phyloP scores from a whole-genome alignment of 139 green algal species.

The Closterium sp. region DNA sequence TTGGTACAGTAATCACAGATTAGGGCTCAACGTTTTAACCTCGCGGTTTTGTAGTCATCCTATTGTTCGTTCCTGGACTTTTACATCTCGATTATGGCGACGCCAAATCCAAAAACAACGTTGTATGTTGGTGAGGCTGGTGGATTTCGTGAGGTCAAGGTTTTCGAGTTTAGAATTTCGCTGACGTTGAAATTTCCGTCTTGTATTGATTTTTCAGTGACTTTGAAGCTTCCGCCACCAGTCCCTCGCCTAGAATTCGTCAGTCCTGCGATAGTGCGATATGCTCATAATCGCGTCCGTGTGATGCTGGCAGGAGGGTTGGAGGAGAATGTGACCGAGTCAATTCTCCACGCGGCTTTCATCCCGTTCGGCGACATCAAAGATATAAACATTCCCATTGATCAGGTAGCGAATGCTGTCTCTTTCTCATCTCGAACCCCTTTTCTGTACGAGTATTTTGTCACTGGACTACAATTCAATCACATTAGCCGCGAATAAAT shows the following conservation, averaged over 20 bases:
- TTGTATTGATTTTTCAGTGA: not conserved
- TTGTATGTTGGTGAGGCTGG: not conserved
- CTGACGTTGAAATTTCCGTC: too few species aligned
- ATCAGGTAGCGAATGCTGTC: slow-evolving; percentile 61
- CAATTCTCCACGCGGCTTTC: slow-evolving; percentile 87
- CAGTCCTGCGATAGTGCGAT: too few species aligned
- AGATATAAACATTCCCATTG: slow-evolving; percentile 90
- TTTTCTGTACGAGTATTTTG: not conserved
- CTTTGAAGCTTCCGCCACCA: not conserved
- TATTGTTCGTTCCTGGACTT: too few species aligned
- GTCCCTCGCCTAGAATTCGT: too few species aligned
- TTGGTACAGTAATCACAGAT: not conserved
- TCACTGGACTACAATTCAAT: not conserved
- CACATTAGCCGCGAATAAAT: not conserved
- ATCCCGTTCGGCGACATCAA: slow-evolving; percentile 97
- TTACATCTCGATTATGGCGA: not conserved
- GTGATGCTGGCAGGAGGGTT: slow-evolving; percentile 69
- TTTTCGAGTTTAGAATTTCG: not conserved
- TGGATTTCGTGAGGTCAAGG: not conserved
- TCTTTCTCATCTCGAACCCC: not conserved
- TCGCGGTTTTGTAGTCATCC: too few species aligned
- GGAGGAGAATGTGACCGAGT: slow-evolving; percentile 86
- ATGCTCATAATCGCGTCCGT: too few species aligned
- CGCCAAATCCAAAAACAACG: not conserved
- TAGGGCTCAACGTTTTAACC: not conserved